These are phyloP conservation scores for Lentinula novae-zelandiae DNA, from an alignment of 1,284 basidiomycete species.

Conservation along the genomic window DNA sequence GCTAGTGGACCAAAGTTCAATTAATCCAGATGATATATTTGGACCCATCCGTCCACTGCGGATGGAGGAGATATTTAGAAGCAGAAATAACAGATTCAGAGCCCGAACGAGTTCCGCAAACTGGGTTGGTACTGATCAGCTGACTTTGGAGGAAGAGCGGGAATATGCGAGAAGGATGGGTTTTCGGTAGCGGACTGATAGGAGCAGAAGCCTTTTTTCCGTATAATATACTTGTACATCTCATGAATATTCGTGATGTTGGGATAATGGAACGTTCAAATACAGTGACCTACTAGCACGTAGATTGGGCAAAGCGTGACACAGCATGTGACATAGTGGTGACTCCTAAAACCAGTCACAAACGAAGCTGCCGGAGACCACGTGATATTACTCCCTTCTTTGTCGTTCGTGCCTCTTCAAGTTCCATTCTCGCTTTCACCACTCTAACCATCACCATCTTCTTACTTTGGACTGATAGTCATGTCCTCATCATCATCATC, in stretches of 20 bases:
- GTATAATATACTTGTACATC: conserved; percentile 8
- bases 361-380: background rate
- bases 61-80: conserved; percentile 86
- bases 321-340: no score
- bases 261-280: background rate
- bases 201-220: background rate
- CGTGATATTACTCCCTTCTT: background rate
- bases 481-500: conserved; percentile 60
- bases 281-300: no score
- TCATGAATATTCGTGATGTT: background rate
- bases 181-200: conserved; percentile 42
- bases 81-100: conserved; percentile 72
- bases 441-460: conserved; percentile 13
- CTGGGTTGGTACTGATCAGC: conserved; percentile 83
- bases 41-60: conserved; percentile 78
- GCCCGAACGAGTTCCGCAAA: conserved; percentile 90
- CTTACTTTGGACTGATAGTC: conserved; percentile 20
- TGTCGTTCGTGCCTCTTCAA: background rate
- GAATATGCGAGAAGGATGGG: conserved; percentile 92
- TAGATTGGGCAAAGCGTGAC: no score
- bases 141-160: conserved; percentile 79
- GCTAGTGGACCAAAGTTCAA: conserved; percentile 73
- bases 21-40: conserved; percentile 92
- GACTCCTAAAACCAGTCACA: no score
- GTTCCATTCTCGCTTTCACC: conserved; percentile 3